Base-by-base conservation (phyloP, 2,329 filamentous ascomycete genomes). In the Penicillium nordicum region DNA sequence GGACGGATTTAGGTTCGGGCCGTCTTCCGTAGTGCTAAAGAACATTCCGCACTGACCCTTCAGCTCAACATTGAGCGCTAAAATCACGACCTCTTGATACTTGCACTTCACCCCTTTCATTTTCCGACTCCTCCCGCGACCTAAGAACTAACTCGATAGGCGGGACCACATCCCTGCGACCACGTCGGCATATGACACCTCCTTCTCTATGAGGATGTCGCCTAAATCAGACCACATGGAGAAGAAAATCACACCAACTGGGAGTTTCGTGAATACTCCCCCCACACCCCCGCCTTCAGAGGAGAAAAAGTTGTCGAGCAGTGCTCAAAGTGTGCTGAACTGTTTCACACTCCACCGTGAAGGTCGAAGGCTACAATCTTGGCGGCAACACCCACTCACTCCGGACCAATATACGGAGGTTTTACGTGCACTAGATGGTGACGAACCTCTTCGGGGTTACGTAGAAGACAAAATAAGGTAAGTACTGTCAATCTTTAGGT, bases 321-420 rank as follows among this genome's bases (percentile, higher is more conserved):
- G 46, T 57, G 55, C 50, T 50, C 46, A 54, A 57, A 5, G 9
- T n/a, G 50, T 57, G 3, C 40, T 57, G 23, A 18, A 57, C 55
- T 53, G 27, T 57, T 50, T 57, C 6, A 18, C 54, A 25, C 45
- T 57, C 36, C 40, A 54, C 30, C 40, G 45, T 44, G 25, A 25
- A 43, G 50, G 50, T 30, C 50, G 30, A n/a, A 50, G 54, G 42
- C 54, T 29, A 51, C 36, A 29, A n/a, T 37, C 25, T 57, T 57
- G 42, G 54, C 38, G 42, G 54, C 42, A 42, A 23, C 48, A 52
- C 42, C 40, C 23, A 30, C 49, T 54, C 21, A 18, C 5, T 42
- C n/a, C 5, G 21, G 34, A 48, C 44, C 4, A 54, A 21, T 54
- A 48, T 54, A 54, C 37, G 14, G 51, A 48, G 14, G 36, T 27